Percentiles rank a stretch among this genome's conserved stretches.
Conservation (phyloP, 768 basidiomycete genomes). For the Trametes cubensis region DNA sequence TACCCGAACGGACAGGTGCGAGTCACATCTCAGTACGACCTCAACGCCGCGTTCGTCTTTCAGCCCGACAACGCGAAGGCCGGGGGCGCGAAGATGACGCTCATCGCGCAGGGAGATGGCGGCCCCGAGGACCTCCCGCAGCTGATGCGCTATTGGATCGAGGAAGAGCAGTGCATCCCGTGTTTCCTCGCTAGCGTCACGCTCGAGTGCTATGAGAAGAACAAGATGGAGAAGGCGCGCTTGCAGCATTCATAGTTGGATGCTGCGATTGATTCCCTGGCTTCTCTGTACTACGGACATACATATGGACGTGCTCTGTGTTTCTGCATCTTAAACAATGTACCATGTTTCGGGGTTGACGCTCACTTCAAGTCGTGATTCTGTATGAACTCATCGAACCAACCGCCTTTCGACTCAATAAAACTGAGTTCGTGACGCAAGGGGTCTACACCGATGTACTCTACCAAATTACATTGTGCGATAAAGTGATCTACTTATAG, state of each 20-base stretch:
- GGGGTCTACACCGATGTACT: too few relatives aligned
- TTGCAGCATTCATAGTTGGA: neutral
- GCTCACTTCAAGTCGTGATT: too few relatives aligned
- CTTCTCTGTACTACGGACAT: too few relatives aligned
- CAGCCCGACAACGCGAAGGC: conserved; percentile 52
- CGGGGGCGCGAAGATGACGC: conserved; percentile 59
- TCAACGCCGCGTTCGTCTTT: conserved; percentile 86
- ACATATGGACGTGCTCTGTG: too few relatives aligned
- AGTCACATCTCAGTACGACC: conserved; percentile 89
- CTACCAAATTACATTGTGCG: too few relatives aligned
- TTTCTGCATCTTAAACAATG: too few relatives aligned
- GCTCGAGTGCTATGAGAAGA: conserved; percentile 81
- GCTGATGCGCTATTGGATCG: conserved; percentile 84
- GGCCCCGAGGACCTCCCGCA: conserved; percentile 75
- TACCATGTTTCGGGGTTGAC: too few relatives aligned
- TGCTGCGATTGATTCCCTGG: neutral
- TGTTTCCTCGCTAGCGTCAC: conserved; percentile 90
- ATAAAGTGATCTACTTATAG: too few relatives aligned
- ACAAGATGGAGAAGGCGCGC: conserved; percentile 26
- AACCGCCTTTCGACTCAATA: too few relatives aligned
- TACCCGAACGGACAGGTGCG: conserved; percentile 89
- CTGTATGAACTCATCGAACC: too few relatives aligned
- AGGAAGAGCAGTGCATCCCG: conserved; percentile 81
- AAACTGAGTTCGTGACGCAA: too few relatives aligned
- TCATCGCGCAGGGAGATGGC: conserved; percentile 73